These are phyloP conservation scores for Hypoxylon rickii DNA, from an alignment of 495 filamentous ascomycete genomes.

Conservation along the genomic window DNA sequence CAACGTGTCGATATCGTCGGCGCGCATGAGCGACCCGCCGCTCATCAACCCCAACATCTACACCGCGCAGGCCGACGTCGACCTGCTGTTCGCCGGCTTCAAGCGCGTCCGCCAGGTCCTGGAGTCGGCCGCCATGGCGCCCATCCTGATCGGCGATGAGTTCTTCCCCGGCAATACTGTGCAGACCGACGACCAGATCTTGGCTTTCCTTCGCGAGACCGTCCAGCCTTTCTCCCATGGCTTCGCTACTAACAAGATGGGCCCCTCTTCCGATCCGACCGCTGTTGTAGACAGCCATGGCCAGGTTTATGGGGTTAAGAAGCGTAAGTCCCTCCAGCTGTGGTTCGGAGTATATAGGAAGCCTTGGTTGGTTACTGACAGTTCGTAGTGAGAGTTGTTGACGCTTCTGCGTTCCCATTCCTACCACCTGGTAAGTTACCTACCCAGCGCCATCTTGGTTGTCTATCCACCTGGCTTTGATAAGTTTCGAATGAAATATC, in stretches of 20 bases:
- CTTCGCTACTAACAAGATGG: constrained; percentile 53
- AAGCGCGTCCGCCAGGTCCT: constrained; percentile 55
- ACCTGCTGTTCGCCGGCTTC: constrained; percentile 60
- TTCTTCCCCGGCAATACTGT: constrained; percentile 53
- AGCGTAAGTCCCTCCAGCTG: too few species aligned
- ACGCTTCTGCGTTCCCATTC: constrained; percentile 62
- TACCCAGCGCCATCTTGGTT: too few species aligned
- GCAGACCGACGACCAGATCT: constrained; percentile 47
- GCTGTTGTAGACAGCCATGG: constrained; percentile 59
- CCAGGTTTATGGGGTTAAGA: constrained; percentile 50
- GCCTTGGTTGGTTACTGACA: too few species aligned
- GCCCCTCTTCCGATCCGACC: constrained; percentile 44
- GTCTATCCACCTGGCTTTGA: too few species aligned
- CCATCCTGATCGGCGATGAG: constrained; percentile 46
- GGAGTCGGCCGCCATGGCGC: constrained; percentile 42
- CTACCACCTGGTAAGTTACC: constrained; percentile 61
- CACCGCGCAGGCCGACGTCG: constrained; percentile 54
- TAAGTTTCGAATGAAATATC: too few species aligned
- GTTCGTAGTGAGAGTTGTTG: constrained; percentile 66
- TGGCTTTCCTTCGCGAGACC: constrained; percentile 46
- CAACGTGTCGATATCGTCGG: constrained; percentile 54
- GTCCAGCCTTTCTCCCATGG: constrained; percentile 54
- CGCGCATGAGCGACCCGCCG: constrained; percentile 49
- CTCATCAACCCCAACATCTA: constrained; percentile 61
- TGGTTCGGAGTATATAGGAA: too few species aligned